phyloP scores from a whole-genome alignment of 805 yeast genomes.

The Candida insectorum region DNA sequence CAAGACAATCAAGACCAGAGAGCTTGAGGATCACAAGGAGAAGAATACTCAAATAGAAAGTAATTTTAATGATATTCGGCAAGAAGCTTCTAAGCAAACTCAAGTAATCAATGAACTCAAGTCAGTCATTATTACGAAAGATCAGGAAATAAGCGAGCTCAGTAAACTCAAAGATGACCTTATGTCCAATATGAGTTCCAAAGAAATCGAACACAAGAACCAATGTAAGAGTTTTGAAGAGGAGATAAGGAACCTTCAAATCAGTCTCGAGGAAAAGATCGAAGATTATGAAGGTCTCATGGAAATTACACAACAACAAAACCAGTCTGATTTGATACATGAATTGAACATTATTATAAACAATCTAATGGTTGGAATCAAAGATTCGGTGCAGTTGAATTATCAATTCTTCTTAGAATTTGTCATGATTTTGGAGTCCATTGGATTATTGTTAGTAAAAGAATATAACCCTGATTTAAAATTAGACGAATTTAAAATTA shows the following conservation, averaged over 20 bases:
- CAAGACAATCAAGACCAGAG: slow-evolving; percentile 7
- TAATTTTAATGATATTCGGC: not conserved
- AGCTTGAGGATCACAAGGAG: slow-evolving; percentile 5
- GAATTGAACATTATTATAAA: slow-evolving; percentile 20
- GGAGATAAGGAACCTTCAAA: slow-evolving; percentile 44
- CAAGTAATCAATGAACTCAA: slow-evolving; percentile 6
- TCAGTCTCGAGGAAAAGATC: slow-evolving; percentile 45
- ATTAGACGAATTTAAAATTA: slow-evolving; percentile 44
- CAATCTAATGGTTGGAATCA: slow-evolving; percentile 13
- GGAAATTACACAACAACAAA: slow-evolving; percentile 29
- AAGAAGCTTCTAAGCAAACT: slow-evolving; percentile 2
- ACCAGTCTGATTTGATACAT: slow-evolving; percentile 23
- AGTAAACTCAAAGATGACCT: slow-evolving; percentile 55
- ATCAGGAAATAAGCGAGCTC: slow-evolving; percentile 9
- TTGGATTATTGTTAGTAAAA: slow-evolving; percentile 67
- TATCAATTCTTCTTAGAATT: slow-evolving; percentile 37
- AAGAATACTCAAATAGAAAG: slow-evolving; percentile 1
- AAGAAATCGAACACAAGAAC: slow-evolving; percentile 54
- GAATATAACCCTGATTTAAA: slow-evolving; percentile 22
- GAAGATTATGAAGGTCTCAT: slow-evolving; percentile 42
- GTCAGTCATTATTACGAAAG: slow-evolving; percentile 8
- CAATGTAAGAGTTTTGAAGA: slow-evolving; percentile 50
- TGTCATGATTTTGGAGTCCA: slow-evolving; percentile 63
- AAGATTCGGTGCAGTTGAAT: slow-evolving; percentile 14
- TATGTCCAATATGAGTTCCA: slow-evolving; percentile 62